phyloP scores from a whole-genome alignment of 2,329 filamentous ascomycete genomes.

The Rhexocercosporidium sp. region DNA sequence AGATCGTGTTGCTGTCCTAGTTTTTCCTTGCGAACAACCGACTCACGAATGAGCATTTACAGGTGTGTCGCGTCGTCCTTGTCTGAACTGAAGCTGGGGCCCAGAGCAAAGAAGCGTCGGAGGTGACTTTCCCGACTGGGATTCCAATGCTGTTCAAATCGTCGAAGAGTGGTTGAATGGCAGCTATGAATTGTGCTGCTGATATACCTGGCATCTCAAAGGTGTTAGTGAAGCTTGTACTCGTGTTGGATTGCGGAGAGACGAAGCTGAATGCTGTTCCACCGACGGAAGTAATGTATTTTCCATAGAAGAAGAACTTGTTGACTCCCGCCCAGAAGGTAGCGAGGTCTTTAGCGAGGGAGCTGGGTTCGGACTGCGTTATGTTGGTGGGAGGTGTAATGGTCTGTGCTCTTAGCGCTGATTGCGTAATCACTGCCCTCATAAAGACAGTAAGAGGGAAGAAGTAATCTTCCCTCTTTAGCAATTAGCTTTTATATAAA shows the following conservation, averaged over 20 bases:
- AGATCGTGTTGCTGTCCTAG: constrained; percentile 40
- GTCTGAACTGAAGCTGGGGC: constrained; percentile 46
- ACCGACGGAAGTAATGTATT: constrained; percentile 43
- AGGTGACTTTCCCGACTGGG: constrained; percentile 30
- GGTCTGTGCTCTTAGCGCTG: too few species aligned
- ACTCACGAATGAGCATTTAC: constrained; percentile 42
- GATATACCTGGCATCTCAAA: constrained; percentile 41
- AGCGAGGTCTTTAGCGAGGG: constrained; percentile 38
- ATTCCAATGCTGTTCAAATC: constrained; percentile 43
- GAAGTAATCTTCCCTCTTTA: too few species aligned
- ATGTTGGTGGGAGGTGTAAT: not conserved
- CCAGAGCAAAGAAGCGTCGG: constrained; percentile 40
- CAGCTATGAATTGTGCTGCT: constrained; percentile 31
- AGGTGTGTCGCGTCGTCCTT: constrained; percentile 37
- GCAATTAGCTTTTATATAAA: too few species aligned
- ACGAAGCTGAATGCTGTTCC: constrained; percentile 35
- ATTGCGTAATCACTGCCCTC: too few species aligned
- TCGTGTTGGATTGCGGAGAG: constrained; percentile 5
- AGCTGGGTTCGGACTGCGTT: not conserved
- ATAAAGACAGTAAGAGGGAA: too few species aligned
- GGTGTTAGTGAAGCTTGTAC: constrained; percentile 38
- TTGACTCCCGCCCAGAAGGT: constrained; percentile 57
- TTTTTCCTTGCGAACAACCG: constrained; percentile 49
- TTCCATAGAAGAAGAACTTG: constrained; percentile 52
- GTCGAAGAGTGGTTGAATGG: constrained; percentile 46